Evolutionary conservation across 495 filamentous ascomycete species (phyloP), one percentile per base, ranked within the genome.

Genomic region (Bathelium albidoporum): DNA sequence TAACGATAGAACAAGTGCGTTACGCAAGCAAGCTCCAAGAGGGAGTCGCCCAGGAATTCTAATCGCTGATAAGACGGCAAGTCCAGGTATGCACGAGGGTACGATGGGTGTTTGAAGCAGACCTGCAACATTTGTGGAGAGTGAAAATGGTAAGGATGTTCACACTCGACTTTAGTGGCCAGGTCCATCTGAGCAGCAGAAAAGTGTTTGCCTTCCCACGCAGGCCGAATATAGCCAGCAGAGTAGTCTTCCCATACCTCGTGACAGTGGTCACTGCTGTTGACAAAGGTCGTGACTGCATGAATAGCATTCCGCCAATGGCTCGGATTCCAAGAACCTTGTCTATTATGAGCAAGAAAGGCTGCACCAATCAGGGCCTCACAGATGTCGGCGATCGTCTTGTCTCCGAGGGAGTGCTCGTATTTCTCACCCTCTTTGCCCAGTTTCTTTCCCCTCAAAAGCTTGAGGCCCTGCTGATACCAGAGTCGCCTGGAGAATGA

Each of bases 371-470:
- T 97, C 65, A 97, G 71, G 2, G 94, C 94, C 73, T 98, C 94
- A 63, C 90, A 96, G 22, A 98, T 92, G 76, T 98, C 94, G n/a
- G 94, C 94, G 71, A 96, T 88, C 2, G 89, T 86, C 75, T 98
- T 98, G 70, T 96, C 89, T 2, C 83, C 88, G 5, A 98, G 82
- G 0, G 75, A 70, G 68, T 97, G 93, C 24, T 76, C 80, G 80
- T 82, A 20, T 81, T 84, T 3, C 76, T 79, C 45, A 75, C 75
- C 24, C 81, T 81, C 59, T 83, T 87, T 85, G 3, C 78, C 79
- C 24, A 75, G 73, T 18, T 84, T 81, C 62, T 85, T 87, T 5
- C 87, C 87, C 60, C 80, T 71, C 1, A 87, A 74, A 24, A 88
- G 76, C 43, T 76, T 81, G 60, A 95, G 77, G 1, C 89, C 89